Evolutionary conservation across 345 rosid species (phyloP).

Genomic region (Lagerstroemia speciosa): DNA sequence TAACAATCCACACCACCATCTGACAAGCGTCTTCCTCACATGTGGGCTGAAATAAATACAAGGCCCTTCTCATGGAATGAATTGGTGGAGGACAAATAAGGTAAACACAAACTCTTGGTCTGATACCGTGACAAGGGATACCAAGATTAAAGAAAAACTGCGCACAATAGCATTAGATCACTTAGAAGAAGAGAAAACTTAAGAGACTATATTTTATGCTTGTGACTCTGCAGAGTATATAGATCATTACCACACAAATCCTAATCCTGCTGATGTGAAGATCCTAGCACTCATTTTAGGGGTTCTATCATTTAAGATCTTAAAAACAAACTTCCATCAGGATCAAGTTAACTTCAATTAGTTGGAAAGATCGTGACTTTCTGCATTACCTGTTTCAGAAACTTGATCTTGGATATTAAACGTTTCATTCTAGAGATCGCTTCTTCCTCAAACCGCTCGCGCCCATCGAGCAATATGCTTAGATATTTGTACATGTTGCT

Average conservation of each 20-base stretch:
- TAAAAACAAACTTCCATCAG: neutral
- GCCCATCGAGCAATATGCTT: constrained; percentile 87
- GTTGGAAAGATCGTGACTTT: neutral
- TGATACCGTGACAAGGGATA: neutral
- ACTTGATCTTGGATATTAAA: constrained; percentile 30
- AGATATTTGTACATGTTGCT: constrained; percentile 94
- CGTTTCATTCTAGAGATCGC: constrained; percentile 37
- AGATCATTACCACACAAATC: neutral
- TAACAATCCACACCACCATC: neutral
- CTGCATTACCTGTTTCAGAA: constrained; percentile 38
- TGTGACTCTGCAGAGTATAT: neutral
- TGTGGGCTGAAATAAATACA: neutral
- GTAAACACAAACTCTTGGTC: neutral
- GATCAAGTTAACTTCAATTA: neutral
- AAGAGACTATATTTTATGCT: neutral
- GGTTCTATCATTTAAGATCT: neutral
- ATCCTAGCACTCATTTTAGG: neutral
- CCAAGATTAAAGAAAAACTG: neutral
- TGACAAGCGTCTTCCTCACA: neutral
- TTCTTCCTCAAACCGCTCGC: constrained; percentile 98
- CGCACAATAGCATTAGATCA: neutral
- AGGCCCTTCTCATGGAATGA: neutral
- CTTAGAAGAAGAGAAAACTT: neutral
- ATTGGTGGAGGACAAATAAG: neutral
- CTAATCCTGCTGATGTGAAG: neutral